phyloP scores from a whole-genome alignment of 2,329 filamentous ascomycete species.

The Fusarium newnesense region DNA sequence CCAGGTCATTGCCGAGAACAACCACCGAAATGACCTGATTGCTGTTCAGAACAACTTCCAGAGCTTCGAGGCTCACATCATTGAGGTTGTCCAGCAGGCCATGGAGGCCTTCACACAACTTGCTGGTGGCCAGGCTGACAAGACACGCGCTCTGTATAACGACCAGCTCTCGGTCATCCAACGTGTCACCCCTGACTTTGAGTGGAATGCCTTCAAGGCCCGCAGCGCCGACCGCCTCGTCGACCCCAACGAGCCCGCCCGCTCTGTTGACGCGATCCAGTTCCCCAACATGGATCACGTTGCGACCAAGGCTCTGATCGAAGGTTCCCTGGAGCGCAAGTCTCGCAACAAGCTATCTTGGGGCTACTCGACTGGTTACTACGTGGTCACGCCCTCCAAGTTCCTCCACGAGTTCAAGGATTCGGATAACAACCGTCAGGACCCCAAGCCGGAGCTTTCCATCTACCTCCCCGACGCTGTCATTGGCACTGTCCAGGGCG shows the following conservation, averaged over 20 bases:
- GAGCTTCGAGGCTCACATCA: conserved; percentile 85
- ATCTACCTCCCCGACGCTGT: conserved; percentile 92
- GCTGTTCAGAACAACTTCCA: conserved; percentile 91
- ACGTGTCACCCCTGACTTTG: conserved; percentile 83
- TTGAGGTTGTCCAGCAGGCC: conserved; percentile 83
- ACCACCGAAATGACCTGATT: conserved; percentile 90
- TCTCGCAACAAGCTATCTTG: conserved; percentile 83
- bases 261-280: conserved; percentile 76
- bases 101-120: conserved; percentile 86
- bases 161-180: conserved; percentile 85
- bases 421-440: conserved; percentile 75
- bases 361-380: conserved; percentile 84
- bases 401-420: conserved; percentile 98
- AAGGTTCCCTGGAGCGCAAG: conserved; percentile 90
- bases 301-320: conserved; percentile 83
- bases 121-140: conserved; percentile 82
- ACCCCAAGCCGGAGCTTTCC: conserved; percentile 85
- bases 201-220: conserved; percentile 87
- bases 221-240: conserved; percentile 79
- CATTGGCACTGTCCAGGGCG: conserved; percentile 75
- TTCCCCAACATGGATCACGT: conserved; percentile 92
- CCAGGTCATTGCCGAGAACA: conserved; percentile 95
- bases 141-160: conserved; percentile 80
- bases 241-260: conserved; percentile 78
- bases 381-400: conserved; percentile 87